phyloP scores from a whole-genome alignment of 129 eudicot genomes.

The Cynara cardunculus region DNA sequence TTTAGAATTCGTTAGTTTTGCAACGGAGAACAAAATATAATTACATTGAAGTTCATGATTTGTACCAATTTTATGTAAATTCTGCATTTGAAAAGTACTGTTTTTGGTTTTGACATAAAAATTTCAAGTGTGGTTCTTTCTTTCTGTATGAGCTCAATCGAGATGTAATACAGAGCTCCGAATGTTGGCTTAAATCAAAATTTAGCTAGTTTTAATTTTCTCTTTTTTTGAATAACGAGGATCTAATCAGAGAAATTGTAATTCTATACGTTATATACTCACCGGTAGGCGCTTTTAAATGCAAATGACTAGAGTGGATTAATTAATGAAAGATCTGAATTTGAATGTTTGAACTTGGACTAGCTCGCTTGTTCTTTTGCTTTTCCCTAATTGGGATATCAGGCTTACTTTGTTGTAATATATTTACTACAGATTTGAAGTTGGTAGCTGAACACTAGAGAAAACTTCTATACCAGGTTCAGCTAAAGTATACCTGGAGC shows the following conservation, averaged over 20 bases:
- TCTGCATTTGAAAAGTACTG: background rate
- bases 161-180: too few relatives aligned
- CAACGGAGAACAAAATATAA: background rate
- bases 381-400: background rate
- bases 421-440: slow-evolving; percentile 21
- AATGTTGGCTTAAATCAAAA: background rate
- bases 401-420: slow-evolving; percentile 11
- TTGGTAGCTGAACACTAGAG: slow-evolving; percentile 13
- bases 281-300: background rate
- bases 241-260: slow-evolving; percentile 2
- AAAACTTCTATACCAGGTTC: background rate
- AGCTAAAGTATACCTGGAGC: background rate
- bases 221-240: background rate
- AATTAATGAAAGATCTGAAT: background rate
- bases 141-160: background rate
- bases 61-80: background rate
- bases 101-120: background rate
- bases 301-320: slow-evolving; percentile 1
- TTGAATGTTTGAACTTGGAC: background rate
- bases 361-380: background rate
- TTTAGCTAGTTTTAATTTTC: background rate
- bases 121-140: background rate
- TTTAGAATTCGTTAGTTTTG: background rate
- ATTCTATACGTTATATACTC: background rate
- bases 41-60: background rate